Conservation (phyloP, 495 filamentous ascomycete species). For the Astrothelium macrocarpum region DNA sequence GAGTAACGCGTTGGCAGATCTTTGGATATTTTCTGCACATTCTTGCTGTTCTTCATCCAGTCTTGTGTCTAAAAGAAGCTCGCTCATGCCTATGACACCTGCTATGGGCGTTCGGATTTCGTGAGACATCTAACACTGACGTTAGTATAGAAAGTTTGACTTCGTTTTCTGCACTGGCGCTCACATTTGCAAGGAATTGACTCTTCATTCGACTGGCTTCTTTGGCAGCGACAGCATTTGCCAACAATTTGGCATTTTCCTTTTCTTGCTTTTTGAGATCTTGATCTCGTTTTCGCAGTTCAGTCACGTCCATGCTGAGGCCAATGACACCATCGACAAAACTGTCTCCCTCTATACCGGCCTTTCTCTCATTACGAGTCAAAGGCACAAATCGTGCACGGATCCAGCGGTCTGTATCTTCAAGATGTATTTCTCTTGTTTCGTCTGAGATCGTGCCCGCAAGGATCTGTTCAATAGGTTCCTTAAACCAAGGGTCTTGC, state of each 20-base stretch:
- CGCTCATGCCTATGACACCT: constrained; percentile 33
- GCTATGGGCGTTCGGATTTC: constrained; percentile 75
- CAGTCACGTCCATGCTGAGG: constrained; percentile 58
- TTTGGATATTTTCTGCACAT: constrained; percentile 66
- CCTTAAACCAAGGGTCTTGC: constrained; percentile 38
- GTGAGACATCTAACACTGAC: constrained; percentile 58
- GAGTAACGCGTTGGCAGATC: constrained; percentile 71
- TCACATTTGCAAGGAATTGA: constrained; percentile 52
- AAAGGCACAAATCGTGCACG: constrained; percentile 55
- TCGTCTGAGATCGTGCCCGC: constrained; percentile 41
- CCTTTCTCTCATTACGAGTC: constrained; percentile 38
- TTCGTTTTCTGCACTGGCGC: not conserved
- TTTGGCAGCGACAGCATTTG: constrained; percentile 58
- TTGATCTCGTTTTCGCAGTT: constrained; percentile 48
- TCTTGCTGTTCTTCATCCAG: constrained; percentile 61
- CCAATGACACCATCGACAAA: constrained; percentile 58
- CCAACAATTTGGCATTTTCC: constrained; percentile 52
- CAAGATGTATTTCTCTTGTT: constrained; percentile 41
- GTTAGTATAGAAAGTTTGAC: not conserved
- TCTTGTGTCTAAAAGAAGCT: constrained; percentile 46
- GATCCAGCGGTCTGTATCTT: constrained; percentile 48
- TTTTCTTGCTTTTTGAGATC: constrained; percentile 47
- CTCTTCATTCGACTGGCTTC: constrained; percentile 61
- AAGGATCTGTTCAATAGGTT: constrained; percentile 49
- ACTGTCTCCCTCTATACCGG: constrained; percentile 35